Evolutionary conservation across 306 rosid species (phyloP), one percentile per base, ranked within the genome.

Genomic region (Prunus mongolica): DNA sequence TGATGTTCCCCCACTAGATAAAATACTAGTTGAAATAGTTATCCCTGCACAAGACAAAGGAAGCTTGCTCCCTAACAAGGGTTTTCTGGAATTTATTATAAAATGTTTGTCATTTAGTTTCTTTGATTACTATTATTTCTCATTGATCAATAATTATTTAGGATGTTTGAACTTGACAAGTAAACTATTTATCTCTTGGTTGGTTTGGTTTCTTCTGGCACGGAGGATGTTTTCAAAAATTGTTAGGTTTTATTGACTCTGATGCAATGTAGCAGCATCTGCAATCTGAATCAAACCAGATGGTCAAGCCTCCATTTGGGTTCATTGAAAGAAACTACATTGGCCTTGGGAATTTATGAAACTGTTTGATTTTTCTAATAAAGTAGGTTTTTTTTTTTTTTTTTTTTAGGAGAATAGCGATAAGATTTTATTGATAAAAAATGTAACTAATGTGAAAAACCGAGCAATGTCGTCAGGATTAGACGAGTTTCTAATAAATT

Each of bases 61-160:
- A 75, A 47, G 80, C 76, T 83, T 84, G 87, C 85, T 82, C 80
- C 89, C 93, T 88, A 77, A 88, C 91, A 88, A 75, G 89, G 85
- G 76, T 81, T 69, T 87, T 83, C 27, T 71, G 70, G 8, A 69
- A 78, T 77, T 84, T 64, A n/a, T 64, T 81, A 83, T 76, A 19
- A 25, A 72, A 74, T 76, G 47, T 70, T 80, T 75, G 20, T 65
- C 69, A 41, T 75, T 44, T 66, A 76, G 54, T 71, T 58, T 28
- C 18, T 34, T 73, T 50, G 6, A 47, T 82, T 32, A 73, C 45
- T 67, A n/a, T 44, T 58, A 15, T 11, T 14, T 28, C 68, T 74
- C 65, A 75, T 71, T 27, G 71, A 71, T 79, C 55, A 22, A 50
- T 47, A 16, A 44, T 38, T 15, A 32, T 72, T 66, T 70, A 66